Evolutionary conservation across 1,139 yeast genomes (phyloP).

Genomic region (Yamadazyma epiphylla): DNA sequence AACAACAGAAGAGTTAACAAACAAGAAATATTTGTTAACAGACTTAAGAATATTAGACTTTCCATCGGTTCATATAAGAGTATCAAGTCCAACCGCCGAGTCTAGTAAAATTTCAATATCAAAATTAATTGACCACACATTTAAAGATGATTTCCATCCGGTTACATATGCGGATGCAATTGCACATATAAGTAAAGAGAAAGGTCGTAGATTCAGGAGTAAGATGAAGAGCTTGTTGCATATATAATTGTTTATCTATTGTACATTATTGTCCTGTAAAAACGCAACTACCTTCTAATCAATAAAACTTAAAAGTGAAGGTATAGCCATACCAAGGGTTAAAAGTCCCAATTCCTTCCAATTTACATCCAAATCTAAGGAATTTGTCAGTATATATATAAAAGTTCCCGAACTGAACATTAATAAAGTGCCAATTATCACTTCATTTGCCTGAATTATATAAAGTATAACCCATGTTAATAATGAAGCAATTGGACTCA

Average conservation of each 20-base stretch:
- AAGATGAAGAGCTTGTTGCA: constrained; percentile 4
- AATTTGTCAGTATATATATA: constrained; percentile 62
- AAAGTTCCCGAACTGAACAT: constrained; percentile 73
- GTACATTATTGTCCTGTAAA: too few species aligned
- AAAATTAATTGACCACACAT: constrained; percentile 1
- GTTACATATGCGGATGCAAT: constrained; percentile 14
- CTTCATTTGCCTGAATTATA: constrained; percentile 24
- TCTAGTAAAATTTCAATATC: neutral
- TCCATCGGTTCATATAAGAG: constrained; percentile 12
- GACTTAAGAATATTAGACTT: constrained; percentile 11
- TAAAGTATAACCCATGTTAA: constrained; percentile 38
- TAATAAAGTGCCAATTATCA: constrained; percentile 49
- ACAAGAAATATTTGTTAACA: constrained; percentile 1
- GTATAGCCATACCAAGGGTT: constrained; percentile 8
- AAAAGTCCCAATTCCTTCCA: constrained; percentile 5
- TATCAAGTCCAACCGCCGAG: neutral
- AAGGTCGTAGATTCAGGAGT: constrained; percentile 1
- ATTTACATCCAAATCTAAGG: constrained; percentile 6
- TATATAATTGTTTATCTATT: constrained; percentile 1
- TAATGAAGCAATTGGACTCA: constrained; percentile 54
- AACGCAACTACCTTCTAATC: too few species aligned
- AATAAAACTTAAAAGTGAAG: constrained; percentile 10
- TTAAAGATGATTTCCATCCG: constrained; percentile 5
- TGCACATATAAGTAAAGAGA: constrained; percentile 4
- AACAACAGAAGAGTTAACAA: constrained; percentile 8